Base-by-base conservation (phyloP, 257 asterid species). In the Nicotiana otophora region DNA sequence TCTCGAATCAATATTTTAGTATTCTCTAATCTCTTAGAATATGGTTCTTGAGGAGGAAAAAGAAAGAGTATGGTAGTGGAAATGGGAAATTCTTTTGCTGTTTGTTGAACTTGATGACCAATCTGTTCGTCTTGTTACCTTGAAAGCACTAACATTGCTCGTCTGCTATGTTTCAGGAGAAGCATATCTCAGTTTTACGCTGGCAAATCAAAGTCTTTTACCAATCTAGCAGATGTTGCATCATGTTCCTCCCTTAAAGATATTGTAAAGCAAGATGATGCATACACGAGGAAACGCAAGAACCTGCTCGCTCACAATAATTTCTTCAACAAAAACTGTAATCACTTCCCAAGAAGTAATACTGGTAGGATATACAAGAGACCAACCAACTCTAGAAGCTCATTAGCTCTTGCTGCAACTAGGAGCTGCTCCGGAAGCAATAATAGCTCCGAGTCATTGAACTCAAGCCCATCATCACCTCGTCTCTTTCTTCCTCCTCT, bases 271-370 rank as follows among this genome's bases (percentile, higher is more conserved):
- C 95, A 92, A 23, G 96, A 91, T 66, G 84, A 92, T 66, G 92
- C 94, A 51, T 92, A 87, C 86, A 88, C 90, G 63, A 89, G 88
- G 86, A 94, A 89, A 83, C 90, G 93, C 82, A 92, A 90, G 89
- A 91, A 92, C 87, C 87, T 94, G 88, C 90, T 90, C 66, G 94
- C 92, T 10, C 86, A 85, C 83, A 90, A 78, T 81, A 86, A 85
- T 75, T 83, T 89, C 67, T 92, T 86, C 91, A 92, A 86, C 70
- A 94, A 89, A 90, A 90, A 88, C 82, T 88, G 51, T n/a, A 86
- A 76, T 80, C 87, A 58, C 83, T 67, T 87, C 46, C 82, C 78
- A 20, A 85, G 91, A 83, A 86, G 82, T 82, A 84, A 69, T 75
- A 81, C 46, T 74, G 87, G 89, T 26, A 91, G 91, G 80, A 82